phyloP scores from a whole-genome alignment of 306 rosid species.

The Acacia confusa region DNA sequence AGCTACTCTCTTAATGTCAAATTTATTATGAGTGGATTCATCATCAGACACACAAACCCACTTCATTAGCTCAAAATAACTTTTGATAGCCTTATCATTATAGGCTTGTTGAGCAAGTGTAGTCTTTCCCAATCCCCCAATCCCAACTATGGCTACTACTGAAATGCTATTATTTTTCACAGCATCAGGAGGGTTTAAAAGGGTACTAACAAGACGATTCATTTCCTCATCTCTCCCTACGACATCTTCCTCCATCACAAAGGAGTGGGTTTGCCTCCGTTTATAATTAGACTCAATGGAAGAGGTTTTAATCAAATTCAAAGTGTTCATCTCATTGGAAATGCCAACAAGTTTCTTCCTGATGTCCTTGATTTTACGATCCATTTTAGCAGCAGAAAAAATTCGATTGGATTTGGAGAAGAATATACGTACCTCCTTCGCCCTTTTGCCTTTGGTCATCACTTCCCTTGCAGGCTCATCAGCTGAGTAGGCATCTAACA shows the following conservation, averaged over 20 bases:
- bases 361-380: too few species aligned
- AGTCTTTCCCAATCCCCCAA: constrained; percentile 30
- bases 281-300: too few species aligned
- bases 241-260: neutral
- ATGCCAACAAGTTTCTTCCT: too few species aligned
- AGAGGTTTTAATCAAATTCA: too few species aligned
- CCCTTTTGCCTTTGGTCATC: too few species aligned
- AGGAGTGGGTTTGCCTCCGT: neutral
- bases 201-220: neutral
- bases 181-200: neutral
- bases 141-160: constrained; percentile 2
- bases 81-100: neutral
- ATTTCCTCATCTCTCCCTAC: constrained; percentile 1
- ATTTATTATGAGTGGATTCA: too few species aligned
- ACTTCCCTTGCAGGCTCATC: too few species aligned
- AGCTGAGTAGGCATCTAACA: too few species aligned
- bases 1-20: neutral
- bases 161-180: neutral
- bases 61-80: neutral
- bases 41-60: constrained; percentile 30
- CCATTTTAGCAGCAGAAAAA: too few species aligned
- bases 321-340: neutral
- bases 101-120: constrained; percentile 29
- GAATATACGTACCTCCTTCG: too few species aligned
- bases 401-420: too few species aligned